Evolutionary conservation across 331 rosid species (phyloP).

Genomic region (Rhamnella rubrinervis): DNA sequence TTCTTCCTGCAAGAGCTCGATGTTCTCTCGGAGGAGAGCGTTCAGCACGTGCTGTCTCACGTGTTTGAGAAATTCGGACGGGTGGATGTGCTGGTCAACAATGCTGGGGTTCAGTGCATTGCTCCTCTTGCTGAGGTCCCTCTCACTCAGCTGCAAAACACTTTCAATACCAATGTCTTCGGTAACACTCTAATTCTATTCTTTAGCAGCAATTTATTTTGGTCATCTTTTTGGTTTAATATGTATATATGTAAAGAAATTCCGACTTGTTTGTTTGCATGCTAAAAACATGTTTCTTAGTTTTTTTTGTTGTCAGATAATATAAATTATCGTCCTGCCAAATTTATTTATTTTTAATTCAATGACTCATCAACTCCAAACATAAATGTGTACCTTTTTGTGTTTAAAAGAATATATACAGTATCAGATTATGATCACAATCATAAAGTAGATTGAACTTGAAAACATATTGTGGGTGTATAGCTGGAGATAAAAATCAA

Average conservation of each 20-base stretch:
- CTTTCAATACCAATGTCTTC: conserved; percentile 67
- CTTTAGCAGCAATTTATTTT: neutral
- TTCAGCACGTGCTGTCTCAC: conserved; percentile 31
- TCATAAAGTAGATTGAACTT: no score
- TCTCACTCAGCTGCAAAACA: conserved; percentile 45
- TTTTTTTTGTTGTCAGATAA: no score
- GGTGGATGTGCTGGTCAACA: conserved; percentile 72
- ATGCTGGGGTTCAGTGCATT: conserved; percentile 74
- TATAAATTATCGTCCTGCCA: no score
- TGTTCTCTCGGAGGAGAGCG: conserved; percentile 72
- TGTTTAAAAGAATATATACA: no score
- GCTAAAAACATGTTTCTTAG: no score
- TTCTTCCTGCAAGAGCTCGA: conserved; percentile 67
- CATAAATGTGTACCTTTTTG: no score
- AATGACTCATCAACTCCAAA: no score
- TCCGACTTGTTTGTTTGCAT: no score
- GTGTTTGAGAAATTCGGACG: conserved; percentile 54
- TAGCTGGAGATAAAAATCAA: no score
- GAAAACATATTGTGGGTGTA: no score
- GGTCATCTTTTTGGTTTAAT: neutral
- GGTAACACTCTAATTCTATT: conserved; percentile 31
- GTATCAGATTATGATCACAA: no score
- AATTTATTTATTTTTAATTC: no score
- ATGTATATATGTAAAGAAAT: neutral
- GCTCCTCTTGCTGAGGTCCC: conserved; percentile 80